Evolutionary conservation across 257 asterid species (phyloP), one percentile per base, ranked within the genome.

Genomic region (Plectranthus barbatus): DNA sequence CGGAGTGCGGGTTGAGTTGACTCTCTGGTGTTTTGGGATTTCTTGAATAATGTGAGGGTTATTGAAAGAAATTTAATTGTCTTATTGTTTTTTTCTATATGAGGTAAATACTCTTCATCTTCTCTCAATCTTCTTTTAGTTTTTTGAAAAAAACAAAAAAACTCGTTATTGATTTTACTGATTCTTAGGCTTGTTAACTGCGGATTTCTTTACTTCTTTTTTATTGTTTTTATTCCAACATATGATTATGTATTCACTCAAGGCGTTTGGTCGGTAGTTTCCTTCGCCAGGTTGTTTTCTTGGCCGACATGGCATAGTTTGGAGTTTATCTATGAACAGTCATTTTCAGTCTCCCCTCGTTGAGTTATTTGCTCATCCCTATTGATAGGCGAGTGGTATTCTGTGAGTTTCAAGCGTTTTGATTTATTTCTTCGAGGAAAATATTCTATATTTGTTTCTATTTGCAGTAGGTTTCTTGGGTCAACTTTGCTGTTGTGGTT

Each of bases 1-100:
- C 71, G 52, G 59, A 56, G 65, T 64, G 67, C 50, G 72, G 66
- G 64, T 62, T 69, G 73, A 53, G 74, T 75, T 75, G 78, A 75
- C 72, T 80, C 69, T n/a, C 53, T 39, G 47, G 13, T 56, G 58
- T 66, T 56, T 61, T 54, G 52, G 68, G 74, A 45, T 67, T 68
- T 21, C 65, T 69, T 57, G 68, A 55, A 60, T 49, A 31, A 6
- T 62, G 44, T 65, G 48, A 61, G 12, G 18, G 17, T 47, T 73
- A 21, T 54, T 9, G 68, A 44, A 29, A 53, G 23, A n/a, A 29
- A 40, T 68, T 6, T 40, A 23, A 34, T 7, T 9, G 9, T 64
- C 66, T 54, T 18, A 9, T 14, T 57, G 60, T 23, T 18, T 47
- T 9, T 37, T 6, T 42, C 34, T 45, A 13, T n/a, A n/a, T n/a